Base-by-base conservation (phyloP, 1,284 basidiomycete species). In the Ustanciosporium gigantosporum region DNA sequence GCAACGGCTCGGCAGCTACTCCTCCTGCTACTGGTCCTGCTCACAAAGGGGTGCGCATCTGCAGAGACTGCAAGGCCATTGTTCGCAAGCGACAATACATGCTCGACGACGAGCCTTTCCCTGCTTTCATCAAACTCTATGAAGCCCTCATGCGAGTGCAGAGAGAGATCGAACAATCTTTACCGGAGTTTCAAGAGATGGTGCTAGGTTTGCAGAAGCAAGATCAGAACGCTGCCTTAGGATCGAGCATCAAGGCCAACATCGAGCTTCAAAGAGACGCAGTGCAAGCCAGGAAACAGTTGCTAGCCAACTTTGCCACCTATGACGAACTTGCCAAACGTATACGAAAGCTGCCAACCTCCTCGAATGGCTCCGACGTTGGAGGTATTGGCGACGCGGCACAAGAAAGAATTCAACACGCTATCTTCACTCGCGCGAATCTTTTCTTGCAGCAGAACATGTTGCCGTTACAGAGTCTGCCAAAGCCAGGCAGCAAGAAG, bases 261-360 rank as follows among this genome's bases (percentile, higher is more conserved):
- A 32, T 78, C 58, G 43, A 50, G 31, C 57, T 79, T 5, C 74
- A 79, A 24, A 55, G 70, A n/a, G 76, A 90, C 74, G 87, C 87
- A 2, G 82, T 86, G 9, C 81, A 82, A 3, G 83, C 85, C 0
- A 84, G 91, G 48, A 92, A 91, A 73, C 85, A 86, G 15, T 83
- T 96, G 9, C 78, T 95, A 7, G 86, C 89, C 36, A 84, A 88
- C 2, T 91, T 95, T 77, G 83, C 86, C 6, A 86, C 88, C 48
- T 97, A 96, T 78, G 94, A 98, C 70, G 84, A 85, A 35, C 80
- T 96, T 4, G 84, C 91, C 0, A 94, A 93, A 74, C 86, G 87
- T 25, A 89, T 97, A 66, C 84, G 85, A 41, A 82, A 81, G 52
- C 79, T 94, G 17, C 87, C 88, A 5, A 45, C 44, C 3, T 9